A percentile compares a stretch with the other conserved stretches of the same genome.
Evolutionary conservation across 768 basidiomycete species (phyloP).

Genomic region (Wakefieldia striispora): DNA sequence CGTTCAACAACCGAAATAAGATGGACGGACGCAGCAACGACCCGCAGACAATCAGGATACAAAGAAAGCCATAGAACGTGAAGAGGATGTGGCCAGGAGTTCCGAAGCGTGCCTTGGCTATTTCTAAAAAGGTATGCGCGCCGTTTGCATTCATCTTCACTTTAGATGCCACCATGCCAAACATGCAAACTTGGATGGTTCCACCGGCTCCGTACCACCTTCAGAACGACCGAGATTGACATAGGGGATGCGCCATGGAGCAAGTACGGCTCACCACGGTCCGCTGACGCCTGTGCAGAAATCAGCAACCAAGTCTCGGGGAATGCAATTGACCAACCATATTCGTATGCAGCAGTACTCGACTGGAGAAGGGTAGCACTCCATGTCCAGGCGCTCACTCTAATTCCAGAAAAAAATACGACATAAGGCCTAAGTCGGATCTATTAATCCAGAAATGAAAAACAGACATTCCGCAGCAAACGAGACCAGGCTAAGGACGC

Average conservation of each 20-base stretch:
- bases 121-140: slow-evolving; percentile 58
- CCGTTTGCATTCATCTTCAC: slow-evolving; percentile 60
- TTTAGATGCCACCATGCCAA: slow-evolving; percentile 52
- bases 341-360: slow-evolving; percentile 50
- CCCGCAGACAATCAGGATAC: slow-evolving; percentile 50
- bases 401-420: slow-evolving; percentile 8
- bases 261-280: slow-evolving; percentile 36
- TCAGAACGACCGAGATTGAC: not conserved
- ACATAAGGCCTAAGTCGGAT: not conserved
- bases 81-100: slow-evolving; percentile 47
- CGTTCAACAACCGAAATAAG: not conserved
- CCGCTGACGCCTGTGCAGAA: slow-evolving; percentile 42
- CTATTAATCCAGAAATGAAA: not conserved
- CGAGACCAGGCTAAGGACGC: slow-evolving; percentile 40
- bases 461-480: slow-evolving; percentile 48
- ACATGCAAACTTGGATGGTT: slow-evolving; percentile 53
- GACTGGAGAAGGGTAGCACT: slow-evolving; percentile 56
- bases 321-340: slow-evolving; percentile 24
- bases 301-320: not conserved
- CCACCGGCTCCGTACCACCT: slow-evolving; percentile 54
- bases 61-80: slow-evolving; percentile 51
- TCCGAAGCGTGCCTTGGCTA: slow-evolving; percentile 49
- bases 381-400: slow-evolving; percentile 58
- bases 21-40: slow-evolving; percentile 43
- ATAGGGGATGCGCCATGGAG: not conserved